Conservation (phyloP, 2,329 filamentous ascomycete genomes). For the Podosphaera xanthii region DNA sequence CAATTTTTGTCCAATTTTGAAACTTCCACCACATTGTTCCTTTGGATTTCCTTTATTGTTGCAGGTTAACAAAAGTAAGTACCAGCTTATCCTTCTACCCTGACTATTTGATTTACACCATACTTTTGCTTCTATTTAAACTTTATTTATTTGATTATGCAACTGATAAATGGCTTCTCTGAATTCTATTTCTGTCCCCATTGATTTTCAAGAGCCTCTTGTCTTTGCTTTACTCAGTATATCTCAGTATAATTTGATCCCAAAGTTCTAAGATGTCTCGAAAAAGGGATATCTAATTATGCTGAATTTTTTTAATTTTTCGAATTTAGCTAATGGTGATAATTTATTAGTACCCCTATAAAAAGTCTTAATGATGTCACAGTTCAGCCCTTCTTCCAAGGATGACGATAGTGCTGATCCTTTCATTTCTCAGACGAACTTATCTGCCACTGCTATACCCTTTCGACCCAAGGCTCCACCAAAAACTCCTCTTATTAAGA, state of each 20-base stretch:
- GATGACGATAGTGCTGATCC: conserved; percentile 20
- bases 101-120: background rate
- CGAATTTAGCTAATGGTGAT: background rate
- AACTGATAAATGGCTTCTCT: background rate
- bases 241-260: too few species aligned
- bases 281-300: background rate
- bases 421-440: conserved; percentile 24
- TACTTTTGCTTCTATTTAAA: too few species aligned
- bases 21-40: background rate
- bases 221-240: background rate
- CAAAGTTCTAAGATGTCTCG: too few species aligned
- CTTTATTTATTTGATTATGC: background rate
- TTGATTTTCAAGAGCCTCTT: background rate
- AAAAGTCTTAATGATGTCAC: background rate
- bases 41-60: background rate
- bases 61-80: background rate
- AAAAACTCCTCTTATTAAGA: background rate
- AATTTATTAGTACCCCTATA: background rate
- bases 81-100: background rate
- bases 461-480: conserved; percentile 27
- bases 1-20: conserved; percentile 1
- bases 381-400: conserved; percentile 7
- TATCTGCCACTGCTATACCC: conserved; percentile 39
- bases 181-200: background rate
- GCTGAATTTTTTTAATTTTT: background rate